Conservation (phyloP, 148 eudicot species). For the Fagopyrum esculentum region DNA sequence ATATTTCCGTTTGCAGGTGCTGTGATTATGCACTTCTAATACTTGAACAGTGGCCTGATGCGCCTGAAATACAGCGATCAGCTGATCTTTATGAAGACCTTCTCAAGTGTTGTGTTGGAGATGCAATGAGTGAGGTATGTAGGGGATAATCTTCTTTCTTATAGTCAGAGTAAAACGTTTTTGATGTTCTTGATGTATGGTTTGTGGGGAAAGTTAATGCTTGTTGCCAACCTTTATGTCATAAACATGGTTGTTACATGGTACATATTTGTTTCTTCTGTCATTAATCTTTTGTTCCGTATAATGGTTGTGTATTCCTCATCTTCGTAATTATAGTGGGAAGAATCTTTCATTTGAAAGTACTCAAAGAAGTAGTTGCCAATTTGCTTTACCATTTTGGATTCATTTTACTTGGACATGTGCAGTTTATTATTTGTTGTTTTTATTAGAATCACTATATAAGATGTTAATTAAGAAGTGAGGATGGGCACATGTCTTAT, state of each 20-base stretch:
- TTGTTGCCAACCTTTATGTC: not conserved
- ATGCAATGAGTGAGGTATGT: slow-evolving; percentile 96
- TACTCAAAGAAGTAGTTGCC: not conserved
- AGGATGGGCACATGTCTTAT: not conserved
- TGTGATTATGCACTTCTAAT: slow-evolving; percentile 95
- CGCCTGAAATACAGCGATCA: slow-evolving; percentile 91
- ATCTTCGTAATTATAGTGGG: not conserved
- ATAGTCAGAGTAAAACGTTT: not conserved
- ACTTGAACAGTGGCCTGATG: slow-evolving; percentile 97
- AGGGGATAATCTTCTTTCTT: not conserved
- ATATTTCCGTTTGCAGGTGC: slow-evolving; percentile 42
- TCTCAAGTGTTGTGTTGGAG: slow-evolving; percentile 85
- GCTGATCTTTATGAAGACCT: slow-evolving; percentile 96
- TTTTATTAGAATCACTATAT: not conserved
- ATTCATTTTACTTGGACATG: not conserved
- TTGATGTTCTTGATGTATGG: not conserved
- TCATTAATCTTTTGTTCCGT: not conserved
- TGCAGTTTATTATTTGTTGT: not conserved
- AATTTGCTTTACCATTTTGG: not conserved
- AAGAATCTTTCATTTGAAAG: not conserved
- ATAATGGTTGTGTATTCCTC: not conserved
- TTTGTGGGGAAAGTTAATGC: not conserved
- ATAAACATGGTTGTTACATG: not conserved
- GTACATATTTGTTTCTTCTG: not conserved
- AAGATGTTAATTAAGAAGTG: not conserved